A percentile compares a stretch with the other conserved stretches of the same genome.
phyloP scores from a whole-genome alignment of 208 protist species.

The Crithidia bombi region DNA sequence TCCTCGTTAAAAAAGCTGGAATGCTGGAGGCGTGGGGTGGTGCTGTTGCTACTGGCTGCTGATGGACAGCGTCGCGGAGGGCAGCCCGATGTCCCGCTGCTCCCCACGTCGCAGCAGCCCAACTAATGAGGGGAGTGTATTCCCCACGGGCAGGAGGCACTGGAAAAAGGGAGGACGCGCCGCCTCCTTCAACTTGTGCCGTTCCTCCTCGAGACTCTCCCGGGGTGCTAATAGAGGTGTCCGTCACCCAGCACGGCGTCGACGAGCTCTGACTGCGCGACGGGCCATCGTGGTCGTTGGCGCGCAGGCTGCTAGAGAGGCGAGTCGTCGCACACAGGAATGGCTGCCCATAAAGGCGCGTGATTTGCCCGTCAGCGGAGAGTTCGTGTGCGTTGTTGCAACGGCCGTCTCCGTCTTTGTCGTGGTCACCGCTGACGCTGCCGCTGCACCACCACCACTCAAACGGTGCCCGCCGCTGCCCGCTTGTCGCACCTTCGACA shows the following conservation, averaged over 20 bases:
- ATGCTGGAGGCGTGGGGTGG: conserved; percentile 6
- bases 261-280: conserved; percentile 12
- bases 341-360: conserved; percentile 3
- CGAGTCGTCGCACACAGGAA: conserved; percentile 9
- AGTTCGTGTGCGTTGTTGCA: too few relatives aligned
- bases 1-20: conserved; percentile 32
- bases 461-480: not conserved
- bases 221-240: conserved; percentile 8
- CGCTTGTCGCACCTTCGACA: not conserved
- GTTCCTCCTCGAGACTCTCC: conserved; percentile 21
- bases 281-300: not conserved
- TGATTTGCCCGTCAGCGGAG: not conserved
- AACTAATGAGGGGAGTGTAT: conserved; percentile 40
- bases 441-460: not conserved
- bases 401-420: not conserved
- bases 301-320: conserved; percentile 13
- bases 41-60: not conserved
- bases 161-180: conserved; percentile 21
- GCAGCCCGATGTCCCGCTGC: conserved; percentile 12
- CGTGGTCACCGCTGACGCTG: not conserved
- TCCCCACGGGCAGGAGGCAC: conserved; percentile 23
- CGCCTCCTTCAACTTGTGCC: not conserved
- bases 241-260: conserved; percentile 21
- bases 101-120: conserved; percentile 34
- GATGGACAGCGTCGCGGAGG: not conserved